Evolutionary conservation across 257 asterid species (phyloP).

Genomic region (Avicennia marina): DNA sequence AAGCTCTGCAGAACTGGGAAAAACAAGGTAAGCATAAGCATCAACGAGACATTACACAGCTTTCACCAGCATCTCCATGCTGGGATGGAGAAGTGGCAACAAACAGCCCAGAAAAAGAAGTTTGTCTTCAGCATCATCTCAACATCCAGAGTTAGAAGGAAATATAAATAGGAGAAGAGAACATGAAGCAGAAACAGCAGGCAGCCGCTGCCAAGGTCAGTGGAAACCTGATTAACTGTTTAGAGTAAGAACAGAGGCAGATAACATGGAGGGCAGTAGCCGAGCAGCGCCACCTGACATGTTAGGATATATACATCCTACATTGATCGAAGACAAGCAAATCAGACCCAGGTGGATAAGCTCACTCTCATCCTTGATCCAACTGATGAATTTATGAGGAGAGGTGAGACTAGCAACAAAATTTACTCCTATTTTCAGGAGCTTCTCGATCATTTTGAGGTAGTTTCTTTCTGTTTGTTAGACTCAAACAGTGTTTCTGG

Average conservation of each 20-base stretch:
- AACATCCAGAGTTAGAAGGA: conserved; percentile 40
- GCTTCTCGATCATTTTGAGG: conserved; percentile 87
- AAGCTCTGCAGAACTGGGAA: background rate
- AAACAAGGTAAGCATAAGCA: background rate
- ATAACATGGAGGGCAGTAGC: conserved; percentile 85
- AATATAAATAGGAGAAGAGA: conserved; percentile 17
- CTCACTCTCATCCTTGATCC: conserved; percentile 85
- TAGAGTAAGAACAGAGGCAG: conserved; percentile 61
- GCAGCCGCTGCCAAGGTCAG: conserved; percentile 43
- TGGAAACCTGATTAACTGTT: conserved; percentile 49
- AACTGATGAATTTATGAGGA: conserved; percentile 79
- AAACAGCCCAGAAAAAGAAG: conserved; percentile 26
- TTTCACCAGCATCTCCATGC: conserved; percentile 50
- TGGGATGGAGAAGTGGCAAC: conserved; percentile 32
- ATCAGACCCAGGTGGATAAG: conserved; percentile 80
- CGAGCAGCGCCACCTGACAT: conserved; percentile 69
- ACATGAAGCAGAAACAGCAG: conserved; percentile 10
- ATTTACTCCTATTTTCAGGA: conserved; percentile 83
- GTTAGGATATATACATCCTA: conserved; percentile 80
- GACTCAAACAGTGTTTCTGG: too few relatives aligned
- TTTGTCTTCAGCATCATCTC: conserved; percentile 38
- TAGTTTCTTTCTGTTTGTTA: conserved; percentile 7
- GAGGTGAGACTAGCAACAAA: conserved; percentile 56
- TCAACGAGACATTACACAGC: conserved; percentile 42
- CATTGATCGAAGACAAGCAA: conserved; percentile 68